Conservation (phyloP, 495 filamentous ascomycete genomes). For the Jackrogersella minutella region DNA sequence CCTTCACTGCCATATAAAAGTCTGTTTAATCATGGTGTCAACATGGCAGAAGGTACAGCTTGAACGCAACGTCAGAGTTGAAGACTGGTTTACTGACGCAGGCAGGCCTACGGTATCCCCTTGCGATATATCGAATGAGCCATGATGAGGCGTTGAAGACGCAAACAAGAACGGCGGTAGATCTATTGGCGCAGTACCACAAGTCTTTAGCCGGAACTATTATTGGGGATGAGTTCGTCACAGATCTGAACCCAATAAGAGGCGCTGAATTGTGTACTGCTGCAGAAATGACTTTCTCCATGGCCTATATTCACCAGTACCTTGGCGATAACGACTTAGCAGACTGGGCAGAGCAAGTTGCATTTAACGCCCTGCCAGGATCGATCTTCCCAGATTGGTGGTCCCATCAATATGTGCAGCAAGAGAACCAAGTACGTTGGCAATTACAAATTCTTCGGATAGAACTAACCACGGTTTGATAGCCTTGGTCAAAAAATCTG, state of each 20-base stretch:
- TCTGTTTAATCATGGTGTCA: slow-evolving; percentile 44
- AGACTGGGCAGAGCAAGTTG: slow-evolving; percentile 63
- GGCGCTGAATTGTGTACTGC: slow-evolving; percentile 48
- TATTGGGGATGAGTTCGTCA: slow-evolving; percentile 44
- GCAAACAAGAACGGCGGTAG: slow-evolving; percentile 44
- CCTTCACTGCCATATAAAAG: slow-evolving; percentile 32
- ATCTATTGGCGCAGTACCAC: slow-evolving; percentile 42
- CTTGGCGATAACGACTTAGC: slow-evolving; percentile 62
- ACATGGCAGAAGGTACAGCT: slow-evolving; percentile 43
- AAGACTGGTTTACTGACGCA: slow-evolving; percentile 27
- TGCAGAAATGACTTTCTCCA: slow-evolving; percentile 46
- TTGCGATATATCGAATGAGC: slow-evolving; percentile 45
- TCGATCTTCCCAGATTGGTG: slow-evolving; percentile 66
- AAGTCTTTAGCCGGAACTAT: slow-evolving; percentile 47
- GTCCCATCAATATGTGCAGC: slow-evolving; percentile 67
- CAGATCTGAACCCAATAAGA: slow-evolving; percentile 44
- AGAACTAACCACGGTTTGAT: slow-evolving; percentile 3
- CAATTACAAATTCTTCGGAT: slow-evolving; percentile 30
- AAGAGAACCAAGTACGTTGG: slow-evolving; percentile 60
- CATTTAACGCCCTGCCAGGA: slow-evolving; percentile 68
- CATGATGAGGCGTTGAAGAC: slow-evolving; percentile 41
- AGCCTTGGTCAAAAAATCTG: slow-evolving; percentile 54
- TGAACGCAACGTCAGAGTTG: background rate
- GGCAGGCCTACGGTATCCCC: slow-evolving; percentile 40
- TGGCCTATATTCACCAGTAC: slow-evolving; percentile 48